Evolutionary conservation across 2,329 filamentous ascomycete species (phyloP).

Genomic region (Fusarium sp.): DNA sequence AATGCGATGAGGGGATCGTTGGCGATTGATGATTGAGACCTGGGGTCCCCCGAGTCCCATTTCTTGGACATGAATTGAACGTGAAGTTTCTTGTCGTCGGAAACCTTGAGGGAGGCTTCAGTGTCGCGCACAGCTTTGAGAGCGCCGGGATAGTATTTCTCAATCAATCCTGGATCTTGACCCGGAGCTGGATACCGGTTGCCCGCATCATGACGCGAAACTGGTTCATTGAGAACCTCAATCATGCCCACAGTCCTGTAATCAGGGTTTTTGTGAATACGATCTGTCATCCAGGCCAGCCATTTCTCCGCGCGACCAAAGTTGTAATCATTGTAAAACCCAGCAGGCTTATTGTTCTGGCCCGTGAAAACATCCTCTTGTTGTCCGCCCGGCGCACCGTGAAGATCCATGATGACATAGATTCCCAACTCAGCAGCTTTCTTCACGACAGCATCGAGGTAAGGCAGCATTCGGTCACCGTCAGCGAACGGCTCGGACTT

Average conservation of each 20-base stretch:
- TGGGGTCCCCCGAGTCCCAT: constrained; percentile 33
- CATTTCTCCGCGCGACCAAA: constrained; percentile 36
- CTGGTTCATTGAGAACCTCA: constrained; percentile 35
- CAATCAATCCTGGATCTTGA: constrained; percentile 24
- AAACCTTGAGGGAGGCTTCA: neutral
- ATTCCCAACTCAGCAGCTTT: constrained; percentile 32
- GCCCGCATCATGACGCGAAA: constrained; percentile 16
- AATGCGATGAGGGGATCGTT: constrained; percentile 18
- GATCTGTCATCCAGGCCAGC: constrained; percentile 36
- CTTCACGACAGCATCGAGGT: constrained; percentile 27
- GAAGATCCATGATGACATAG: constrained; percentile 38
- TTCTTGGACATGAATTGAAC: constrained; percentile 40
- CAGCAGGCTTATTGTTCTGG: constrained; percentile 34
- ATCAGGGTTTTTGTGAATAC: constrained; percentile 25
- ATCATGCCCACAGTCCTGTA: constrained; percentile 23
- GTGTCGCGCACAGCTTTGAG: constrained; percentile 29
- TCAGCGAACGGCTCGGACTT: constrained; percentile 34
- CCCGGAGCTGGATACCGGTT: constrained; percentile 32
- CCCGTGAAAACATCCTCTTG: constrained; percentile 36
- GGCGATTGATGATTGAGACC: constrained; percentile 1
- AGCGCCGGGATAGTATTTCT: constrained; percentile 28
- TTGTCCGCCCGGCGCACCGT: constrained; percentile 32
- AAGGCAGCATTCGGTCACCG: constrained; percentile 29
- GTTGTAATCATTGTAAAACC: constrained; percentile 32
- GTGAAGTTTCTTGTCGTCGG: constrained; percentile 22